A percentile compares a stretch with the other conserved stretches of the same genome.
Conservation (phyloP, 768 basidiomycete genomes). For the Ramaria sp. region DNA sequence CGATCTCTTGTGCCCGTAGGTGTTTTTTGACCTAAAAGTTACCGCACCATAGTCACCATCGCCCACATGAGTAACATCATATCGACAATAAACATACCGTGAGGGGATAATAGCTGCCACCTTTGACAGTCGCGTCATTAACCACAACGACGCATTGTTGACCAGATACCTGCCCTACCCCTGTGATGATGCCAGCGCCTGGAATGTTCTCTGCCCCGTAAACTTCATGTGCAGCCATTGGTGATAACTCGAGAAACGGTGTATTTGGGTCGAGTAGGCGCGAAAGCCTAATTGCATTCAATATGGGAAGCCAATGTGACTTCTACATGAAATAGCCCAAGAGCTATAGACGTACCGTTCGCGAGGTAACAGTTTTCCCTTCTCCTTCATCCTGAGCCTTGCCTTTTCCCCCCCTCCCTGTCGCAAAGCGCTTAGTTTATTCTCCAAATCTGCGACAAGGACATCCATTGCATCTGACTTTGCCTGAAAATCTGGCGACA, state of each 20-base stretch:
- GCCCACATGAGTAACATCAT: background rate
- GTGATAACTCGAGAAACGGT: constrained; percentile 83
- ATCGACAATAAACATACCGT: constrained; percentile 35
- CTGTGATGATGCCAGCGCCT: constrained; percentile 85
- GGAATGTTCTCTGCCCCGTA: constrained; percentile 70
- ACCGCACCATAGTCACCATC: background rate
- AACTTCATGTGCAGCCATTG: constrained; percentile 79
- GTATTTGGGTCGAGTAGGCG: constrained; percentile 75
- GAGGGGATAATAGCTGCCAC: constrained; percentile 84
- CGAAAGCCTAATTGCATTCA: constrained; percentile 31
- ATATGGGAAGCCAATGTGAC: background rate
- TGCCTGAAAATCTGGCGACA: constrained; percentile 59
- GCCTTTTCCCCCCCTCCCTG: constrained; percentile 70
- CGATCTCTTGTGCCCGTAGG: constrained; percentile 86
- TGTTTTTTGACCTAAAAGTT: constrained; percentile 88
- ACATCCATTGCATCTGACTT: constrained; percentile 61
- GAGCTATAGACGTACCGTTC: constrained; percentile 47
- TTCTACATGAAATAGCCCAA: background rate
- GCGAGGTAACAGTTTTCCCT: constrained; percentile 75
- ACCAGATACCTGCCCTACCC: constrained; percentile 68
- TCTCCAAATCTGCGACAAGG: constrained; percentile 53
- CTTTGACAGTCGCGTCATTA: constrained; percentile 93
- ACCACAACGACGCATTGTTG: constrained; percentile 81
- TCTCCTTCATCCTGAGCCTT: constrained; percentile 58
- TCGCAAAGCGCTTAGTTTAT: constrained; percentile 45